phyloP scores from a whole-genome alignment of 805 yeast genomes.

The Candida anglica region DNA sequence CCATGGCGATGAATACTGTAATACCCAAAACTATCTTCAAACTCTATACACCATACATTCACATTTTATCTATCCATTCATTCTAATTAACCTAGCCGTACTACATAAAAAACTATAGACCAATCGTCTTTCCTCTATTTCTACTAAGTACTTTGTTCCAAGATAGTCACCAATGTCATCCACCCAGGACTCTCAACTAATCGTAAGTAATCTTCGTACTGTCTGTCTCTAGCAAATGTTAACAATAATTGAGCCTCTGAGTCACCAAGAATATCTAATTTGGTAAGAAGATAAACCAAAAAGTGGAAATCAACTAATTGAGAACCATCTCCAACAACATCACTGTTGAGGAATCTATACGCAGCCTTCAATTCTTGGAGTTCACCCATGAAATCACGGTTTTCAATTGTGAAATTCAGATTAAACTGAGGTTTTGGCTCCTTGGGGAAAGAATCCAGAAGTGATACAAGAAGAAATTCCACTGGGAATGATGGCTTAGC shows the following conservation, averaged over 20 bases:
- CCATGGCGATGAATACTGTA: too few relatives aligned
- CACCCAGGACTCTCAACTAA: conserved; percentile 69
- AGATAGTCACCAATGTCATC: conserved; percentile 67
- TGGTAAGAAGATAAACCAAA: conserved; percentile 52
- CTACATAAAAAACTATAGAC: too few relatives aligned
- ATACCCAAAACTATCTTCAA: too few relatives aligned
- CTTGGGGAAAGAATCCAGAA: conserved; percentile 91
- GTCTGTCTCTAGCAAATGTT: conserved; percentile 41
- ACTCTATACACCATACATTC: too few relatives aligned
- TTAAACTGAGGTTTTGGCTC: conserved; percentile 50
- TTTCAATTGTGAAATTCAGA: conserved; percentile 67
- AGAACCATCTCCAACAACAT: conserved; percentile 20
- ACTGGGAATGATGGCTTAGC: conserved; percentile 92
- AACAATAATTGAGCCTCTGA: conserved; percentile 52
- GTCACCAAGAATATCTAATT: conserved; percentile 52
- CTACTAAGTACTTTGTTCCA: conserved; percentile 33
- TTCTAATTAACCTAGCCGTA: too few relatives aligned
- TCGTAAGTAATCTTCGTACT: conserved; percentile 43
- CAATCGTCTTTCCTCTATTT: too few relatives aligned
- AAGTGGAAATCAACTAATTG: conserved; percentile 73
- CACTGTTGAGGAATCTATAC: conserved; percentile 44
- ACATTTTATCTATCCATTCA: too few relatives aligned
- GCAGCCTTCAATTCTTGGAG: conserved; percentile 63
- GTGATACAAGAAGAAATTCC: conserved; percentile 80
- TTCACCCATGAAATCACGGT: conserved; percentile 71